A percentile compares a stretch with the other conserved stretches of the same genome.
phyloP scores from a whole-genome alignment of 2,329 filamentous ascomycete species.

The Trichophyton equinum region DNA sequence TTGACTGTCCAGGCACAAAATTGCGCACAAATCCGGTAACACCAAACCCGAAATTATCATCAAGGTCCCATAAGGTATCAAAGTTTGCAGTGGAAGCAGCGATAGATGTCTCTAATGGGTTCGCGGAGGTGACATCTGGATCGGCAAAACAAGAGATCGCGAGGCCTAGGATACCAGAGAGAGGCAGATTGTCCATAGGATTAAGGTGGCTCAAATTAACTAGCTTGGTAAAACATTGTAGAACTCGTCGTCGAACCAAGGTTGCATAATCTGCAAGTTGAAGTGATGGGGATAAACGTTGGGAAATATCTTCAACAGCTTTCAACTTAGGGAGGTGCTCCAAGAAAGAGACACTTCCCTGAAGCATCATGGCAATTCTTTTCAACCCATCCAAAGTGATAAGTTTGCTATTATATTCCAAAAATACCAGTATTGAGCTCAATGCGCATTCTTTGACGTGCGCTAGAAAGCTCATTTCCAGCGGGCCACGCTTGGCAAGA shows the following conservation, averaged over 20 bases:
- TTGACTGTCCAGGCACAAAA: slow-evolving; percentile 33
- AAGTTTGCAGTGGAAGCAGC: slow-evolving; percentile 81
- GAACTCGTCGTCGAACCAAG: slow-evolving; percentile 82
- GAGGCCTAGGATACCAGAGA: slow-evolving; percentile 81
- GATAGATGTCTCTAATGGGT: slow-evolving; percentile 78
- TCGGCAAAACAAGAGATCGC: slow-evolving; percentile 88
- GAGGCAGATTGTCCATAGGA: slow-evolving; percentile 71
- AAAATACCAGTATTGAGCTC: slow-evolving; percentile 78
- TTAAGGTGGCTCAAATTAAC: slow-evolving; percentile 77
- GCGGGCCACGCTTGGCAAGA: slow-evolving; percentile 63
- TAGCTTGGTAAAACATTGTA: slow-evolving; percentile 89
- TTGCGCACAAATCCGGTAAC: slow-evolving; percentile 74
- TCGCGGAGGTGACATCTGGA: slow-evolving; percentile 58
- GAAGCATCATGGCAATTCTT: slow-evolving; percentile 82
- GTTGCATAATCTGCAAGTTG: slow-evolving; percentile 82
- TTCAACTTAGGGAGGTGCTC: slow-evolving; percentile 72
- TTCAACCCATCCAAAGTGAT: slow-evolving; percentile 91
- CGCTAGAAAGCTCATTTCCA: slow-evolving; percentile 85
- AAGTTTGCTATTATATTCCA: slow-evolving; percentile 84
- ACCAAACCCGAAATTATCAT: slow-evolving; percentile 88
- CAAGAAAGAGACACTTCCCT: slow-evolving; percentile 86
- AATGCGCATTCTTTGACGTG: slow-evolving; percentile 92
- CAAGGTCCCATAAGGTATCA: slow-evolving; percentile 88
- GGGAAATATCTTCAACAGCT: slow-evolving; percentile 71
- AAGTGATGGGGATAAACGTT: slow-evolving; percentile 69